Conservation (phyloP, 176 grass and related monocot species). For the Musa acuminata region DNA sequence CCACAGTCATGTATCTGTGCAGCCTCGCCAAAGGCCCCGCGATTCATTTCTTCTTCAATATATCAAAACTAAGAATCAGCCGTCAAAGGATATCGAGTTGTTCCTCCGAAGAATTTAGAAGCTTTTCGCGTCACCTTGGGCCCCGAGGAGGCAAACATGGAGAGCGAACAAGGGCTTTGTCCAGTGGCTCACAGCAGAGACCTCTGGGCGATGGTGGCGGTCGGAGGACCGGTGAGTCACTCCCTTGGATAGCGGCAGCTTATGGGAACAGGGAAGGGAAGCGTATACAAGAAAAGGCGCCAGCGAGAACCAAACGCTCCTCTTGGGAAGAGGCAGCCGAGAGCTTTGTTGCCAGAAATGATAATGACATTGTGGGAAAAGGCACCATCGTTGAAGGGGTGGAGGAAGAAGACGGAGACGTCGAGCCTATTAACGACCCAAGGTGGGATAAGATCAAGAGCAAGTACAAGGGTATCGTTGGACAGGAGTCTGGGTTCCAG, state of each 20-base stretch:
- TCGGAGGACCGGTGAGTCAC: conserved; percentile 17
- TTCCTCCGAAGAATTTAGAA: neutral
- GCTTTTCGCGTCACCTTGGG: conserved; percentile 1
- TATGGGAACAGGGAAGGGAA: conserved; percentile 5
- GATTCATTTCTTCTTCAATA: conserved; percentile 30
- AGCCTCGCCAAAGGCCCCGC: conserved; percentile 48
- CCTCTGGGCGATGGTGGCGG: neutral
- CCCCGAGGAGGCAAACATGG: neutral
- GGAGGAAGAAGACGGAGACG: conserved; percentile 27
- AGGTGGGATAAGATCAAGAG: conserved; percentile 54
- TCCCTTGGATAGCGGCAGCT: conserved; percentile 42
- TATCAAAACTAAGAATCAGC: neutral
- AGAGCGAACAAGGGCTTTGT: conserved; percentile 40
- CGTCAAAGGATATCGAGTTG: neutral
- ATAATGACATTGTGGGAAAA: conserved; percentile 8
- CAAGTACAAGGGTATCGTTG: conserved; percentile 24
- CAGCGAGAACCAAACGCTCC: conserved; percentile 29
- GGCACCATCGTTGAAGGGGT: conserved; percentile 4
- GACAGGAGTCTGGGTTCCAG: conserved; percentile 29
- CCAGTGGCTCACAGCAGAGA: conserved; percentile 24
- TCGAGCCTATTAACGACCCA: conserved; percentile 39
- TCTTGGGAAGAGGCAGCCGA: conserved; percentile 73
- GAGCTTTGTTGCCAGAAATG: conserved; percentile 55
- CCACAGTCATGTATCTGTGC: conserved; percentile 47
- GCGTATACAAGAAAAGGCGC: conserved; percentile 9